Evolutionary conservation across 306 rosid species (phyloP).

Genomic region (Fragaria nilgerrensis): DNA sequence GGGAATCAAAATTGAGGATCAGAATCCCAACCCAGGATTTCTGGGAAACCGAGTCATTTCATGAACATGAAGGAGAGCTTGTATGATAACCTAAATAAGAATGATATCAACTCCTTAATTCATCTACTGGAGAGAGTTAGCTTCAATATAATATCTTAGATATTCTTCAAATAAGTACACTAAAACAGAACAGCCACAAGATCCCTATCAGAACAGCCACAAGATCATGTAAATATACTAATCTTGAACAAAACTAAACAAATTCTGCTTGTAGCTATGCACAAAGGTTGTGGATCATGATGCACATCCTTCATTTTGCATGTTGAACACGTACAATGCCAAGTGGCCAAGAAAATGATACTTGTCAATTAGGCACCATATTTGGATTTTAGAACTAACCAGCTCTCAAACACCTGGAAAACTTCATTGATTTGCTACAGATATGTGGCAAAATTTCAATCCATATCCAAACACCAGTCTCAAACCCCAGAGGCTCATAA

Average conservation of each 20-base stretch:
- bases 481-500: background rate
- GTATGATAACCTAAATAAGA: background rate
- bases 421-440: background rate
- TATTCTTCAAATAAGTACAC: no score
- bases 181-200: background rate
- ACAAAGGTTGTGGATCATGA: background rate
- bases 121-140: background rate
- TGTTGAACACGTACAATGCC: constrained; percentile 53
- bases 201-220: background rate
- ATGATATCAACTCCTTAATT: no score
- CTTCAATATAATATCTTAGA: background rate
- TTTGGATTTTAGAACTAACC: constrained; percentile 2
- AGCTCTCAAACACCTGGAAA: constrained; percentile 25
- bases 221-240: no score
- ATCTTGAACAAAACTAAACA: background rate
- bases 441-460: background rate
- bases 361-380: constrained; percentile 27
- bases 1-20: background rate
- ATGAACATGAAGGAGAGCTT: background rate
- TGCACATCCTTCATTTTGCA: constrained; percentile 32
- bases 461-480: background rate
- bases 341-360: constrained; percentile 17
- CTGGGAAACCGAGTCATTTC: background rate
- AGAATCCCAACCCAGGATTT: background rate
- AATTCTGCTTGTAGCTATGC: background rate